phyloP scores from a whole-genome alignment of 2,329 filamentous ascomycete genomes.

The Aspergillus spinulosporus region DNA sequence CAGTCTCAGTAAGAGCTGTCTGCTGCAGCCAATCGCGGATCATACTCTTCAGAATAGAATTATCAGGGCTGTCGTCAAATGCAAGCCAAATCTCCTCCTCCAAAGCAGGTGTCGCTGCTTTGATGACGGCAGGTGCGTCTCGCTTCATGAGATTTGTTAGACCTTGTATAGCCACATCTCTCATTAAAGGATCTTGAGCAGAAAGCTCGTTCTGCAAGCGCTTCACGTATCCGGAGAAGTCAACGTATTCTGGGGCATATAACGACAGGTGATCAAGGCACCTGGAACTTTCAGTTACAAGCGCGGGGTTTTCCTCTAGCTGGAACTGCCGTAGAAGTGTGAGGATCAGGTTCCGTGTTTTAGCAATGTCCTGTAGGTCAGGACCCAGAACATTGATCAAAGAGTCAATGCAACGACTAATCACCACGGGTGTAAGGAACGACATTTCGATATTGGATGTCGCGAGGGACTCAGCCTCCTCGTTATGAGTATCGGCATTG shows the following conservation, averaged over 20 bases:
- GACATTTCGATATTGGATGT: slow-evolving; percentile 91
- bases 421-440: slow-evolving; percentile 75
- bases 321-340: slow-evolving; percentile 82
- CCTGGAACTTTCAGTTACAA: slow-evolving; percentile 73
- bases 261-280: slow-evolving; percentile 90
- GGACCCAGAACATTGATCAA: slow-evolving; percentile 94
- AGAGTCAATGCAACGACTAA: slow-evolving; percentile 89
- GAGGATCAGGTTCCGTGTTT: slow-evolving; percentile 88
- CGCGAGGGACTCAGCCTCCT: slow-evolving; percentile 74
- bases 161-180: slow-evolving; percentile 80
- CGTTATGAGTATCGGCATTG: slow-evolving; percentile 84
- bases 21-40: slow-evolving; percentile 92
- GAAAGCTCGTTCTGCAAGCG: slow-evolving; percentile 75
- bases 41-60: slow-evolving; percentile 80
- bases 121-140: slow-evolving; percentile 78
- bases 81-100: slow-evolving; percentile 92
- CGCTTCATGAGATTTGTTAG: slow-evolving; percentile 94
- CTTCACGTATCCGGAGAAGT: slow-evolving; percentile 80
- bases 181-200: slow-evolving; percentile 67
- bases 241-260: slow-evolving; percentile 84
- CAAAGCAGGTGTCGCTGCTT: slow-evolving; percentile 71
- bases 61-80: slow-evolving; percentile 73
- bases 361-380: slow-evolving; percentile 87
- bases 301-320: slow-evolving; percentile 67
- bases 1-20: slow-evolving; percentile 76